phyloP scores from a whole-genome alignment of 257 asterid genomes.

The Lantana camara region DNA sequence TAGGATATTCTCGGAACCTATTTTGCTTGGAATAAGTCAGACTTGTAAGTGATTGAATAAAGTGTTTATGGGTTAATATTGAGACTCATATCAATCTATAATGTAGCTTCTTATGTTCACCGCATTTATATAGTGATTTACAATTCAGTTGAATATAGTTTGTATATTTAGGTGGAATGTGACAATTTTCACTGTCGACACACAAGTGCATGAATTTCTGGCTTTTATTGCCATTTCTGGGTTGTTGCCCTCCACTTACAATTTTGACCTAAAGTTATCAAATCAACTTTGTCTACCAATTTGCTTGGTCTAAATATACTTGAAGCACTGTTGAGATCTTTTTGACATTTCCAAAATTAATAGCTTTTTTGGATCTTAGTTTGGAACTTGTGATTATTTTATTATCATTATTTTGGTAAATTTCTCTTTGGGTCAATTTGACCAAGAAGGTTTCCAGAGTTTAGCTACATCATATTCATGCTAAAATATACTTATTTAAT shows the following conservation, averaged over 20 bases:
- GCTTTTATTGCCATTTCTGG: constrained; percentile 31
- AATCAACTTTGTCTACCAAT: constrained; percentile 18
- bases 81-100: no score
- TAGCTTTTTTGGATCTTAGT: neutral
- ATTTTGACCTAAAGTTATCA: constrained; percentile 15
- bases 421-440: neutral
- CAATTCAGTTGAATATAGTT: no score
- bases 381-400: neutral
- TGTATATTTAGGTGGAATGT: neutral
- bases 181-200: neutral
- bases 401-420: neutral
- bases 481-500: no score
- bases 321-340: constrained; percentile 8
- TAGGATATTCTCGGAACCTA: no score
- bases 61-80: no score
- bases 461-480: no score
- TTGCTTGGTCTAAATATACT: constrained; percentile 28
- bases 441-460: no score
- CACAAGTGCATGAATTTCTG: neutral
- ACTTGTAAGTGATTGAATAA: no score
- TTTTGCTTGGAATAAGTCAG: no score
- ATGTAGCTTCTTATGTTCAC: no score
- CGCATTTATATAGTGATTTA: no score
- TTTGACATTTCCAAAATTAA: neutral
- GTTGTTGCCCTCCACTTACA: constrained; percentile 14